Evolutionary conservation across 345 rosid species (phyloP), one percentile per base, ranked within the genome.

Genomic region (Lepidium africanum): DNA sequence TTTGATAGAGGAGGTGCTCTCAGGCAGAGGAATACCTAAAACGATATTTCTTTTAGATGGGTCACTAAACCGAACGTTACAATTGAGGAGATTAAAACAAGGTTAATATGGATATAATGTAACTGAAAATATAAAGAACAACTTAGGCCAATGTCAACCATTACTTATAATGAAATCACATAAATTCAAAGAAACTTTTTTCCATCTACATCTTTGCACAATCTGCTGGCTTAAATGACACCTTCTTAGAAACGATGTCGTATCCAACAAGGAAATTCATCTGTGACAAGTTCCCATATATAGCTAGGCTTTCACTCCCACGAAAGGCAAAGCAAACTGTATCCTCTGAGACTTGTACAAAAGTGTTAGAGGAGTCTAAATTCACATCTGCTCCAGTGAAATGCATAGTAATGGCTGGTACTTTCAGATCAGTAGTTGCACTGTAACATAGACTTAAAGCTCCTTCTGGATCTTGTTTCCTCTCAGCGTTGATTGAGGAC

Each of bases 241-340:
- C 60, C 2, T 59, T 74, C 14, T 37, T 30, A 17, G 39, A n/a
- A 37, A 51, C 71, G 5, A 48, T 19, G 41, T 90, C 83, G 57
- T 81, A 90, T 7, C 83, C 88, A 3, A 87, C 60, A 66, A 81
- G 74, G 66, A 79, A 81, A 57, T 87, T 78, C 62, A 47, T 50
- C 68, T 84, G 90, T 3, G 80, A 64, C 53, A 78, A 36, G 52
- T 87, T 87, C 0, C 87, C 86, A 9, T 63, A 83, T 19, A 86
- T 79, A 2, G 83, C 59, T 0, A 45, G 5, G 9, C 6, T 11
- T 0, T 30, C 21, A 0, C 1, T 14, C 2, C 81, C 39, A 5
- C 0, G 15, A 3, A 87, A 76, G 9, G 80, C 49, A 19, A 83
- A 81, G 62, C 89, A 85, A 6, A 68, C 52, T 16, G 74, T 45